Base-by-base conservation (phyloP, 108 stramenopile genomes). In the Chaetoceros tenuissimus region DNA sequence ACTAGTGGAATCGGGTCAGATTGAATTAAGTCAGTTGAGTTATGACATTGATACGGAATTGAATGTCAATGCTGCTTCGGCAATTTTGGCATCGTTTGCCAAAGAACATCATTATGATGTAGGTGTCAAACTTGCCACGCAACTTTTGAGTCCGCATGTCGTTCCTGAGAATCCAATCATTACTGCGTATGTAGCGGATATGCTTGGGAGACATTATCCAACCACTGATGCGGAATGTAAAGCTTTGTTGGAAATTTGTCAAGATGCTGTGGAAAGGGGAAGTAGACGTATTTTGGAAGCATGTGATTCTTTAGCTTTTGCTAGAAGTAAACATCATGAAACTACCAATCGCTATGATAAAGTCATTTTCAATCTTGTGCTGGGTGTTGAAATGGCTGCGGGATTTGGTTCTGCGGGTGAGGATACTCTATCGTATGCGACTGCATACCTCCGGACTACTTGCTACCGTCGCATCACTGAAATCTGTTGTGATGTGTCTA, bases 11-110 rank as follows among this genome's bases (percentile, higher is more conserved):
- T 69, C 83, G 23, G 62, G 72, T 44, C 55, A 43, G 22, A 63
- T 3, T 2, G 49, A 46, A n/a, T 62, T 19, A 24, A 49, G 31
- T 20, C 56, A 30, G n/a, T 45, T 51, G 43, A 43, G 48, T 17
- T 44, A 30, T n/a, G 31, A 68, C 27, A 59, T 74, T 43, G 60
- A 77, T 53, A 84, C 72, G 1, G 80, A 90, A 48, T 62, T 90
- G 1, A 63, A 84, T 46, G 54, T 82, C 19, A 43, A 54, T 24
- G 85, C 89, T 13, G 69, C 85, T 1, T 67, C 74, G 67, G 77
- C 84, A 2, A 79, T 91, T 57, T 48, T 78, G n/a, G 85, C 89
- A 8, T 91, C 89, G 17, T 74, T 86, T 60, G 65, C 72, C 7
- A 51, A 62, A 1, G 73, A 85, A 48, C 64, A 53, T 1, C 64